Conservation (phyloP, 2,329 filamentous ascomycete genomes). For the Metarhizium humberi region DNA sequence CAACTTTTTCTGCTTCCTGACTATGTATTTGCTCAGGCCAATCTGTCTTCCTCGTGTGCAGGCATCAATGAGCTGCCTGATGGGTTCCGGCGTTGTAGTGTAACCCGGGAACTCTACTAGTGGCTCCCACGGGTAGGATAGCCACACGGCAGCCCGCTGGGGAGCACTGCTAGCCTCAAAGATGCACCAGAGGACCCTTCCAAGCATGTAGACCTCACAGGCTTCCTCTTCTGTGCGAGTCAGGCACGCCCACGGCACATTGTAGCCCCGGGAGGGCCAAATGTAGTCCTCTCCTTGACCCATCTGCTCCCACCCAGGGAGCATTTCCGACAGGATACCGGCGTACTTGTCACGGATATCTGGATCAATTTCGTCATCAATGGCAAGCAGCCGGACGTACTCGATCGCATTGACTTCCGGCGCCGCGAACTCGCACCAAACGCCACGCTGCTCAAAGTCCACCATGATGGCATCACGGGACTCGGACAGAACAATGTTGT, state of each 20-base stretch:
- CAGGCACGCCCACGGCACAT: slow-evolving; percentile 47
- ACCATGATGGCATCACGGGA: slow-evolving; percentile 42
- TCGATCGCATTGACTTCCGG: slow-evolving; percentile 52
- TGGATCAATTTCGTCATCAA: slow-evolving; percentile 34
- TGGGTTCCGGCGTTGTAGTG: slow-evolving; percentile 32
- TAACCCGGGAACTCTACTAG: slow-evolving; percentile 47
- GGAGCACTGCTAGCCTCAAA: slow-evolving; percentile 52
- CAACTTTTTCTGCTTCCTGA: slow-evolving; percentile 35
- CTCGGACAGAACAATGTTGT: slow-evolving; percentile 47
- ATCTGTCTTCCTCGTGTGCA: slow-evolving; percentile 41
- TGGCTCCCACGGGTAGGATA: slow-evolving; percentile 48
- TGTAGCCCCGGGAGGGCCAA: slow-evolving; percentile 42
- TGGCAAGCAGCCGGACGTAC: slow-evolving; percentile 44
- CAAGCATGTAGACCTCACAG: slow-evolving; percentile 54
- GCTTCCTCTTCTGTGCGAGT: slow-evolving; percentile 41
- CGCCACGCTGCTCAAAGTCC: slow-evolving; percentile 54
- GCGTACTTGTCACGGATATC: slow-evolving; percentile 31
- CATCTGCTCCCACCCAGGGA: slow-evolving; percentile 35
- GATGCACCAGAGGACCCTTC: slow-evolving; percentile 51
- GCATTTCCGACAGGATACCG: slow-evolving; percentile 29
- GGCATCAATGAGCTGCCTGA: slow-evolving; percentile 38
- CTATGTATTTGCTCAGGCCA: slow-evolving; percentile 34
- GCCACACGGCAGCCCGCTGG: slow-evolving; percentile 47
- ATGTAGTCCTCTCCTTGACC: slow-evolving; percentile 33
- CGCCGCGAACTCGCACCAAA: slow-evolving; percentile 53